Conservation (phyloP, 495 filamentous ascomycete species). For the Lasiosphaeriaceae sp. region DNA sequence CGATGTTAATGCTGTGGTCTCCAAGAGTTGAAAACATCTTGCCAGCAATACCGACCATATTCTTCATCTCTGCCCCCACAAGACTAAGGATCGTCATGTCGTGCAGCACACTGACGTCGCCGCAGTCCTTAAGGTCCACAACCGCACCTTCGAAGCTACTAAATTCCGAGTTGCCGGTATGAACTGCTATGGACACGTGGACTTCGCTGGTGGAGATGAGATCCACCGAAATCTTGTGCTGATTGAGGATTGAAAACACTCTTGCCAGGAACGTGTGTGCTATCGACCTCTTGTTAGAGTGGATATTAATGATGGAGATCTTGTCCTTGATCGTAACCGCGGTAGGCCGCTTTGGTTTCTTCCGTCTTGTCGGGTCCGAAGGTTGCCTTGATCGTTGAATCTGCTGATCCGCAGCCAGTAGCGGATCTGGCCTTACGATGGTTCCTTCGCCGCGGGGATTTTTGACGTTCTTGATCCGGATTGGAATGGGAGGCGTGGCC, state of each 20-base stretch:
- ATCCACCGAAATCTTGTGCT: slow-evolving; percentile 77
- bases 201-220: slow-evolving; percentile 92
- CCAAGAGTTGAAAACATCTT: slow-evolving; percentile 87
- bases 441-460: slow-evolving; percentile 86
- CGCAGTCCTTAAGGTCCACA: slow-evolving; percentile 66
- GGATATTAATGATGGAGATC: slow-evolving; percentile 90
- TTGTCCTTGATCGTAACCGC: slow-evolving; percentile 94
- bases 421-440: slow-evolving; percentile 64
- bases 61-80: slow-evolving; percentile 92
- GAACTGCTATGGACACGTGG: slow-evolving; percentile 92
- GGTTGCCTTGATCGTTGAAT: slow-evolving; percentile 39
- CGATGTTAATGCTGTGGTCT: slow-evolving; percentile 84
- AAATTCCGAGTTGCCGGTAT: slow-evolving; percentile 66
- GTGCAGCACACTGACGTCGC: slow-evolving; percentile 77
- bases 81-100: slow-evolving; percentile 90
- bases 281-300: slow-evolving; percentile 75
- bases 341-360: slow-evolving; percentile 58
- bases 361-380: slow-evolving; percentile 39
- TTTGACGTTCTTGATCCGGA: slow-evolving; percentile 98
- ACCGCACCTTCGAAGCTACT: slow-evolving; percentile 62
- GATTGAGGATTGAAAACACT: slow-evolving; percentile 82
- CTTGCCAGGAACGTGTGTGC: slow-evolving; percentile 87
- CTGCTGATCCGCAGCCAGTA: slow-evolving; percentile 42
- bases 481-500: slow-evolving; percentile 75
- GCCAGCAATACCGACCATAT: slow-evolving; percentile 86